These are phyloP conservation scores for Colletotrichum navitas DNA, from an alignment of 2,329 filamentous ascomycete species.

Conservation along the genomic window DNA sequence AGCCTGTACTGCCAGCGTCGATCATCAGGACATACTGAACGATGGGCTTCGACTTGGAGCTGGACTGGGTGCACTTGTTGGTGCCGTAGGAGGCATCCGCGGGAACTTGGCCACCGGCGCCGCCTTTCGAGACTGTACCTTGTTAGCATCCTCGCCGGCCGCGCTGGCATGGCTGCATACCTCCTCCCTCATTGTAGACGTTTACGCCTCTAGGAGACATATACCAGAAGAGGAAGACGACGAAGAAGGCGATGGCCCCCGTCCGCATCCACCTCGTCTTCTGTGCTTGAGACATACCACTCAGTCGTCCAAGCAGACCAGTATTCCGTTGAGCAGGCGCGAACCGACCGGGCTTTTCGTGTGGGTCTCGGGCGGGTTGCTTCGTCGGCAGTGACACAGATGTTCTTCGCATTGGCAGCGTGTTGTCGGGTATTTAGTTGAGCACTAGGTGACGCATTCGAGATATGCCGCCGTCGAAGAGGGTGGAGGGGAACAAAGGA, in stretches of 20 bases:
- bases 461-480: slow-evolving; percentile 27
- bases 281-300: slow-evolving; percentile 71
- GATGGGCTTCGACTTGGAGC: slow-evolving; percentile 89
- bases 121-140: slow-evolving; percentile 44
- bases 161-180: slow-evolving; percentile 48
- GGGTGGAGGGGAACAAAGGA: slow-evolving; percentile 29
- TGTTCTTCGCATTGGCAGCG: slow-evolving; percentile 70
- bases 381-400: slow-evolving; percentile 74
- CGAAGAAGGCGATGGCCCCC: slow-evolving; percentile 69
- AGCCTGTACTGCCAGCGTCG: slow-evolving; percentile 97
- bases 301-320: slow-evolving; percentile 61
- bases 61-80: slow-evolving; percentile 83
- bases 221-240: slow-evolving; percentile 74
- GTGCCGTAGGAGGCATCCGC: slow-evolving; percentile 74
- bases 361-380: slow-evolving; percentile 69
- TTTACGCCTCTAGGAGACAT: slow-evolving; percentile 70
- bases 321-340: slow-evolving; percentile 59
- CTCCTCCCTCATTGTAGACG: slow-evolving; percentile 60
- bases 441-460: slow-evolving; percentile 44
- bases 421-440: slow-evolving; percentile 32
- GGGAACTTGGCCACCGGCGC: slow-evolving; percentile 62
- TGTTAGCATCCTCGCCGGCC: slow-evolving; percentile 42
- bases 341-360: slow-evolving; percentile 76
- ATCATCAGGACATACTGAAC: slow-evolving; percentile 99
- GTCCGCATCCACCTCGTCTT: slow-evolving; percentile 75